These are phyloP conservation scores for Neonectria sp. DNA, from an alignment of 2,329 filamentous ascomycete species.

Conservation along the genomic window DNA sequence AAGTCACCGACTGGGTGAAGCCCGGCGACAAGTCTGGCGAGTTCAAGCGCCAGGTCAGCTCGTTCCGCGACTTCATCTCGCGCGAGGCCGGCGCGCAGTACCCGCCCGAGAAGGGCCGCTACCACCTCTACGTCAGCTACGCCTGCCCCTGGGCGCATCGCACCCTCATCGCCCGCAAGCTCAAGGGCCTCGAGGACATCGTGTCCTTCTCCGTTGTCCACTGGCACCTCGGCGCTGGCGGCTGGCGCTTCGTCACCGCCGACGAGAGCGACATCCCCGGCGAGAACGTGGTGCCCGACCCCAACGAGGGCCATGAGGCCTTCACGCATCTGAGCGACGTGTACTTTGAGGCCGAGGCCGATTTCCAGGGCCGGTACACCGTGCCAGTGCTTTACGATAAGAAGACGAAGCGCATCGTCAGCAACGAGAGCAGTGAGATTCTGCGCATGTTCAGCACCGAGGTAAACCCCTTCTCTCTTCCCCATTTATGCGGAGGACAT, in stretches of 20 bases:
- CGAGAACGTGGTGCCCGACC: constrained; percentile 76
- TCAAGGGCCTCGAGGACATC: constrained; percentile 93
- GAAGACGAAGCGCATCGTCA: constrained; percentile 82
- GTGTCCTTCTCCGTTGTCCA: constrained; percentile 88
- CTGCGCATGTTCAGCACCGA: constrained; percentile 89
- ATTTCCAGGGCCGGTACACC: constrained; percentile 86
- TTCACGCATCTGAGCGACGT: constrained; percentile 82
- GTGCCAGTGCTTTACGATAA: constrained; percentile 91
- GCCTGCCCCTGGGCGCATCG: constrained; percentile 96
- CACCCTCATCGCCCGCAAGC: constrained; percentile 86
- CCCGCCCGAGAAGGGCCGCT: constrained; percentile 88
- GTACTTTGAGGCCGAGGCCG: constrained; percentile 81
- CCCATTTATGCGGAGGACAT: neutral
- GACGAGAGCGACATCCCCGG: constrained; percentile 70
- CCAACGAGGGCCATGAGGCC: constrained; percentile 78
- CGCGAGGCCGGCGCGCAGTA: constrained; percentile 80
- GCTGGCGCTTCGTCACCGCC: constrained; percentile 86
- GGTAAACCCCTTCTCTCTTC: constrained; percentile 59
- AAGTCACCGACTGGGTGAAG: constrained; percentile 88
- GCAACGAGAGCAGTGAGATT: constrained; percentile 94
- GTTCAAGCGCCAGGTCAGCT: constrained; percentile 90
- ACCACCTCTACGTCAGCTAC: constrained; percentile 96
- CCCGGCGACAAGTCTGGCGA: constrained; percentile 86
- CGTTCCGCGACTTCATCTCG: constrained; percentile 87
- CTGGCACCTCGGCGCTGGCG: constrained; percentile 83